Evolutionary conservation across 768 basidiomycete species (phyloP).

Genomic region (Mycena rebaudengoi): DNA sequence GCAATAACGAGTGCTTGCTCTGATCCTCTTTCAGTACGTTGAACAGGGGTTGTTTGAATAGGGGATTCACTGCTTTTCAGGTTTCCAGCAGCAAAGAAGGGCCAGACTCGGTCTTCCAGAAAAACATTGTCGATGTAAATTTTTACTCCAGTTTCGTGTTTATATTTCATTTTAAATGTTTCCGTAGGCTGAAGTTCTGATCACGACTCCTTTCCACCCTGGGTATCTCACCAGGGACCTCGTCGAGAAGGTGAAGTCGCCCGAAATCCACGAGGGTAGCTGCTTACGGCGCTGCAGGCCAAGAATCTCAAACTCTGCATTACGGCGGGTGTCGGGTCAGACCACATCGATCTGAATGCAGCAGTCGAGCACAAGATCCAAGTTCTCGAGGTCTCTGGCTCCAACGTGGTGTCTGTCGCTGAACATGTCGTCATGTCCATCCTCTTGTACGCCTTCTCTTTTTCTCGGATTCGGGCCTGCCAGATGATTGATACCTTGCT

Average conservation of each 20-base stretch:
- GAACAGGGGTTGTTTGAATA: background rate
- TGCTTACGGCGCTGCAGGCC: slow-evolving; percentile 54
- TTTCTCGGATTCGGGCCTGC: background rate
- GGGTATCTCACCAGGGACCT: slow-evolving; percentile 83
- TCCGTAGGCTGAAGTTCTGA: slow-evolving; percentile 75
- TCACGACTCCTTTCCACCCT: slow-evolving; percentile 89
- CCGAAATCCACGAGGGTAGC: background rate
- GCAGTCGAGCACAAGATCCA: slow-evolving; percentile 83
- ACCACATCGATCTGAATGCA: slow-evolving; percentile 90
- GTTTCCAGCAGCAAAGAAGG: slow-evolving; percentile 88
- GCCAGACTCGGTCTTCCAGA: slow-evolving; percentile 81
- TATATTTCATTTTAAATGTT: slow-evolving; percentile 20
- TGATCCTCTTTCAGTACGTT: slow-evolving; percentile 9
- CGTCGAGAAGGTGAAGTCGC: slow-evolving; percentile 62
- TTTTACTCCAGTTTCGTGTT: background rate
- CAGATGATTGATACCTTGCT: background rate
- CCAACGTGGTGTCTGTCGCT: slow-evolving; percentile 90
- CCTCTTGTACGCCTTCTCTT: slow-evolving; percentile 51
- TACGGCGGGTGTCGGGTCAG: slow-evolving; percentile 91
- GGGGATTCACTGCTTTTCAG: slow-evolving; percentile 40
- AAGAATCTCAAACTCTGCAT: slow-evolving; percentile 90
- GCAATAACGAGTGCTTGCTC: background rate
- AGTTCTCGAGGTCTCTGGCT: slow-evolving; percentile 88
- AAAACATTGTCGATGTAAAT: slow-evolving; percentile 80
- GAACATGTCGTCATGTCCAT: slow-evolving; percentile 94